Conservation (phyloP, 306 rosid genomes). For the Rosa persica region DNA sequence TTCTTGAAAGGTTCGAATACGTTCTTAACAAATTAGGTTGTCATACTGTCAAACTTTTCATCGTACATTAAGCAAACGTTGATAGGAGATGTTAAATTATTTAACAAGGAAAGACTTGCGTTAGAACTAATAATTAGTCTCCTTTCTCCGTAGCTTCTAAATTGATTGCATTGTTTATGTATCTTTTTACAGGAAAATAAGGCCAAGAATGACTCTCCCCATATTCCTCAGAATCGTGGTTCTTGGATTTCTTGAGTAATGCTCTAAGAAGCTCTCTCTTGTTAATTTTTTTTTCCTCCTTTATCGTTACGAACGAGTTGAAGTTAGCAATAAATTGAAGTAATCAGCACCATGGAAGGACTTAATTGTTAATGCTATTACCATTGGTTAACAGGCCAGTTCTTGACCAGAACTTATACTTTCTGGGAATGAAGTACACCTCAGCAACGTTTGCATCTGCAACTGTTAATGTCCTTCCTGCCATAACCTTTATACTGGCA, state of each 20-base stretch:
- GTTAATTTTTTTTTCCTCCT: background rate
- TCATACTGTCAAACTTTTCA: background rate
- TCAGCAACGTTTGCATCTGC: constrained; percentile 95
- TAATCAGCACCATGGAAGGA: background rate
- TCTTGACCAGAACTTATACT: constrained; percentile 87
- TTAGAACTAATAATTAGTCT: background rate
- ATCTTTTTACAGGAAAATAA: constrained; percentile 58
- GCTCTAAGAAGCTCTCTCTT: constrained; percentile 14
- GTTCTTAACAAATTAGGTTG: background rate
- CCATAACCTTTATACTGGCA: constrained; percentile 90
- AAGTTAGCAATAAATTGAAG: background rate
- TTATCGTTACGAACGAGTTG: background rate
- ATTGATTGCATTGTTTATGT: background rate
- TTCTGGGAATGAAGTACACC: constrained; percentile 86
- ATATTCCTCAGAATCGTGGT: constrained; percentile 64
- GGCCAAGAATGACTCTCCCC: constrained; percentile 95
- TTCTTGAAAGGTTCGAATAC: constrained; percentile 65
- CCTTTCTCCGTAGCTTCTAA: background rate
- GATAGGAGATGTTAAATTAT: background rate
- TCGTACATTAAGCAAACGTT: background rate
- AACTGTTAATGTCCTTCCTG: constrained; percentile 76
- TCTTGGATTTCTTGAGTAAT: constrained; percentile 96
- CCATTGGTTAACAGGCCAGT: constrained; percentile 67
- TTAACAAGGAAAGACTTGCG: background rate
- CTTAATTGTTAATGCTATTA: background rate